A percentile compares a stretch with the other conserved stretches of the same genome.
Evolutionary conservation across 164 flowering plant species (phyloP).

Genomic region (Piper longum): DNA sequence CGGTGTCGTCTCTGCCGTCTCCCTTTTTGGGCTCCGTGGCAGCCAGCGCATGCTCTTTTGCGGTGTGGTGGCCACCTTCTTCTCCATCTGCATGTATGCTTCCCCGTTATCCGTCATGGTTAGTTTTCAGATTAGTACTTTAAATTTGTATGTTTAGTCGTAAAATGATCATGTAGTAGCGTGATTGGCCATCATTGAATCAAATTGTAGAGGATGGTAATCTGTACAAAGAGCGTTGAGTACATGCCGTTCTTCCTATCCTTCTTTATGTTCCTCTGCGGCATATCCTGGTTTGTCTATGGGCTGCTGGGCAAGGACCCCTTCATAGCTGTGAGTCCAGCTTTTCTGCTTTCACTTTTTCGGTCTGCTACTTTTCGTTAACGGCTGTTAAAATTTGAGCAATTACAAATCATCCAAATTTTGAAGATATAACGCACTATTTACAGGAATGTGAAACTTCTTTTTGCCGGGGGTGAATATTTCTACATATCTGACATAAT

Average conservation of each 20-base stretch:
- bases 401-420: no score
- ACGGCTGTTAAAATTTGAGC: neutral
- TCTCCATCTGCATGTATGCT: conserved; percentile 83
- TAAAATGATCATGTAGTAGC: neutral
- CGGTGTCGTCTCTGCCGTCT: conserved; percentile 39
- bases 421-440: no score
- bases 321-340: conserved; percentile 35
- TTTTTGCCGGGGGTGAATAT: no score
- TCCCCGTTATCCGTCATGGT: conserved; percentile 85
- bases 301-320: conserved; percentile 41
- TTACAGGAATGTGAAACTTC: no score
- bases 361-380: no score
- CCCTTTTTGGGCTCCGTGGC: conserved; percentile 62
- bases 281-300: conserved; percentile 35
- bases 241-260: conserved; percentile 55
- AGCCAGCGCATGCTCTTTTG: conserved; percentile 51
- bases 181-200: neutral
- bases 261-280: conserved; percentile 30
- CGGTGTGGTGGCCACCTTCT: conserved; percentile 64
- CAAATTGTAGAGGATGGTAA: conserved; percentile 34
- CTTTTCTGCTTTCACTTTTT: no score
- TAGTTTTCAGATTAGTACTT: conserved; percentile 6
- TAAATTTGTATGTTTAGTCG: no score
- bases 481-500: no score
- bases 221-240: conserved; percentile 44